Conservation (phyloP, 768 basidiomycete species). For the Tephrocybe rancida region DNA sequence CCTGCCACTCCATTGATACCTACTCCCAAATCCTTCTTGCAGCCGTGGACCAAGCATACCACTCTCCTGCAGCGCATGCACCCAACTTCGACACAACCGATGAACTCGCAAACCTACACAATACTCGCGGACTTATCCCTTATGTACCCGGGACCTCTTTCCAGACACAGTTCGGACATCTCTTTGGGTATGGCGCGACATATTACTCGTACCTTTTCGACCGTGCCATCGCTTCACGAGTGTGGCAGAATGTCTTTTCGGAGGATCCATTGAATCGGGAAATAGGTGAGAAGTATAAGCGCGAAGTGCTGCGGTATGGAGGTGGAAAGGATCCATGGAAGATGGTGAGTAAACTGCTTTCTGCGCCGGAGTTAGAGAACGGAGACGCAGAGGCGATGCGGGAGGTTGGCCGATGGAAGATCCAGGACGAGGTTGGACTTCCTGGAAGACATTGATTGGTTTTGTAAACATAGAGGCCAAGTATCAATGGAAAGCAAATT, state of each 20-base stretch:
- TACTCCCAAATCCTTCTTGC: conserved; percentile 91
- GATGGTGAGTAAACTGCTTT: conserved; percentile 79
- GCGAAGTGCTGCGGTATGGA: conserved; percentile 75
- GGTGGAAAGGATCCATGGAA: conserved; percentile 94
- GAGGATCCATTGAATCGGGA: conserved; percentile 67
- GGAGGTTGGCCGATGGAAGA: conserved; percentile 87
- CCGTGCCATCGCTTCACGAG: conserved; percentile 91
- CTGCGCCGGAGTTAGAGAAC: conserved; percentile 58
- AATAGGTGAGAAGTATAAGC: conserved; percentile 81
- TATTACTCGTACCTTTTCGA: conserved; percentile 99
- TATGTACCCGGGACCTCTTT: conserved; percentile 85
- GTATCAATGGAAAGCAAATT: neutral
- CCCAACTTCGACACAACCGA: conserved; percentile 73
- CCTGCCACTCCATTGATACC: conserved; percentile 84
- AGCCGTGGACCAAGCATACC: conserved; percentile 86
- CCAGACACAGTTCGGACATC: conserved; percentile 95
- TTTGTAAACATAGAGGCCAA: neutral
- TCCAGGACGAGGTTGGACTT: conserved; percentile 71
- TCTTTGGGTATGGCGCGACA: conserved; percentile 95
- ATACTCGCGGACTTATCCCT: conserved; percentile 77
- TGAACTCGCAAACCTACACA: conserved; percentile 60
- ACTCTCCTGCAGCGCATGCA: conserved; percentile 64
- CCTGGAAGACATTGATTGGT: conserved; percentile 58
- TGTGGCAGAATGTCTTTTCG: conserved; percentile 80
- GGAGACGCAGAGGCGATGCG: conserved; percentile 88